Evolutionary conservation across 176 grass and related monocot species (phyloP).

Genomic region (Aegilops longissima): DNA sequence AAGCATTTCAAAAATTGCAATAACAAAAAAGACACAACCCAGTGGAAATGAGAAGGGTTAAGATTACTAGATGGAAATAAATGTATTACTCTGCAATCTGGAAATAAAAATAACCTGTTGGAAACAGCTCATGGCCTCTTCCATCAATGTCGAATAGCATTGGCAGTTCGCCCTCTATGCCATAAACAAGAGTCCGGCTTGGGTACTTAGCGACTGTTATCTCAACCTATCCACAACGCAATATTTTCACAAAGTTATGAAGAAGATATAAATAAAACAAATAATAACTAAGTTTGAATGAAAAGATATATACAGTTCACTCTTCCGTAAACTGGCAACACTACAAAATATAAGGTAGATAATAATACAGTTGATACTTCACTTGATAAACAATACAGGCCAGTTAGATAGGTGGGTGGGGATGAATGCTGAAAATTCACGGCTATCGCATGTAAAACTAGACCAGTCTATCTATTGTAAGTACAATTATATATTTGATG

Average conservation of each 20-base stretch:
- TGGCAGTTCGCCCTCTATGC: constrained; percentile 73
- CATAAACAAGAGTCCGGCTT: constrained; percentile 80
- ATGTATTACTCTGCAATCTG: constrained; percentile 6
- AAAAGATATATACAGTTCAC: not conserved
- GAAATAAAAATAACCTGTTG: constrained; percentile 61
- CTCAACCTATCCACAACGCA: constrained; percentile 50
- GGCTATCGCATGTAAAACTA: not conserved
- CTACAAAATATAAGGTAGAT: not conserved
- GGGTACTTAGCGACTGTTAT: constrained; percentile 83
- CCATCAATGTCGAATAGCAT: constrained; percentile 92
- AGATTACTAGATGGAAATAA: constrained; percentile 3
- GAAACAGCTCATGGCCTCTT: constrained; percentile 78
- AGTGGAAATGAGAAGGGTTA: not conserved
- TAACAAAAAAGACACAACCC: constrained; percentile 1
- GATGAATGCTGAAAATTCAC: not conserved
- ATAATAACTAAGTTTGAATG: not conserved
- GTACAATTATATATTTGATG: not conserved
- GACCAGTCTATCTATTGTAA: not conserved
- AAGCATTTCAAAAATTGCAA: not conserved
- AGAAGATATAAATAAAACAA: not conserved
- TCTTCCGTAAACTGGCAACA: not conserved
- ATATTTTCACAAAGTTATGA: not conserved
- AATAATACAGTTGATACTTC: not conserved
- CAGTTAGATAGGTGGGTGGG: not conserved
- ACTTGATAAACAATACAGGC: not conserved